A percentile compares a stretch with the other conserved stretches of the same genome.
Evolutionary conservation across 192 early-diverging fungal genomes (phyloP).

Genomic region (Rhizoclosmatium sp.): DNA sequence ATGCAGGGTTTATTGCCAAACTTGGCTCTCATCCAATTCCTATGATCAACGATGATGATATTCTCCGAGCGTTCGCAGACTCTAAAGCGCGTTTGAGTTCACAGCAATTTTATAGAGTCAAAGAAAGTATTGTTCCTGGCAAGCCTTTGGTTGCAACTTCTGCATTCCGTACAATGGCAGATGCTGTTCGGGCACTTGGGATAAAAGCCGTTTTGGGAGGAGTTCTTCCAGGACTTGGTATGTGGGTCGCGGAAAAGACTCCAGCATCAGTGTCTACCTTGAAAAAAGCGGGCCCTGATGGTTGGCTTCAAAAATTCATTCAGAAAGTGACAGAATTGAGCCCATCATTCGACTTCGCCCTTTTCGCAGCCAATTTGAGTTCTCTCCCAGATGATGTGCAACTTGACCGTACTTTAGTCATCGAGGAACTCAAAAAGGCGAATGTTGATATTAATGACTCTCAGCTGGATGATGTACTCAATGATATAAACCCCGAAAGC

Average conservation of each 20-base stretch:
- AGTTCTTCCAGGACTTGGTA: conserved; percentile 17
- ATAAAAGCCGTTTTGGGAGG: conserved; percentile 4
- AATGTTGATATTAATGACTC: background rate
- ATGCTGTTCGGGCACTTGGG: conserved; percentile 28
- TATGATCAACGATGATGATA: conserved; percentile 12
- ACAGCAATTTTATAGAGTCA: conserved; percentile 4
- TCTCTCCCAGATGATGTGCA: conserved; percentile 1
- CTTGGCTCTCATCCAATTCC: background rate
- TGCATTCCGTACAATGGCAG: conserved; percentile 25
- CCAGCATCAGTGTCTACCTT: background rate
- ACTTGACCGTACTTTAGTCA: background rate
- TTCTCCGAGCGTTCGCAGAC: conserved; percentile 4
- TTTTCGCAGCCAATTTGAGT: background rate
- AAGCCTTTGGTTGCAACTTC: conserved; percentile 26
- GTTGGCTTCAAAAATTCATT: conserved; percentile 17
- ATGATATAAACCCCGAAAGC: background rate
- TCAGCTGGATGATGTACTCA: background rate
- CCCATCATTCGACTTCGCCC: conserved; percentile 1
- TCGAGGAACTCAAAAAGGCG: conserved; percentile 1
- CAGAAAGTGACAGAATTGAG: background rate
- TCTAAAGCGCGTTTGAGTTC: background rate
- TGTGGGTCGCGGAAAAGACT: conserved; percentile 26
- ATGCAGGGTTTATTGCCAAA: conserved; percentile 8
- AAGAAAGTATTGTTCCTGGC: conserved; percentile 33
- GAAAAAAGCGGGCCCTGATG: conserved; percentile 1